Percentiles rank a stretch among this genome's conserved stretches.
These are phyloP conservation scores for Sequoiadendron giganteum DNA, from an alignment of 75 land plant species.

Conservation along the genomic window DNA sequence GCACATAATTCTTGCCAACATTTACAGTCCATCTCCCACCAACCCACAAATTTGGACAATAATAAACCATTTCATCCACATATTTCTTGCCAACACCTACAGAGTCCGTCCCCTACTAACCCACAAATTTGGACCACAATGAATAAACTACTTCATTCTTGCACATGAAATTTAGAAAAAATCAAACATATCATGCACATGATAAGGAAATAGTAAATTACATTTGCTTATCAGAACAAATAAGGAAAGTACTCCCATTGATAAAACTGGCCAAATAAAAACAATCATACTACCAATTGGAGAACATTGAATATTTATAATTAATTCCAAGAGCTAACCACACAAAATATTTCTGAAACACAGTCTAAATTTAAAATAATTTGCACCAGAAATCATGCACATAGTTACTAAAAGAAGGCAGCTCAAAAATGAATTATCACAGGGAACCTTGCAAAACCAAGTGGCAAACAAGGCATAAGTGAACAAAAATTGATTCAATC, in stretches of 20 bases:
- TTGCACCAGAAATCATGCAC: neutral
- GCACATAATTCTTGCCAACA: neutral
- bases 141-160: neutral
- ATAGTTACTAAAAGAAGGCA: neutral
- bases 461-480: neutral
- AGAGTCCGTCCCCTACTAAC: neutral
- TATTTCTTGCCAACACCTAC: neutral
- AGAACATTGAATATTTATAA: neutral
- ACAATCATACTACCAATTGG: neutral
- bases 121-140: neutral
- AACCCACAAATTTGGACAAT: neutral
- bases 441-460: neutral
- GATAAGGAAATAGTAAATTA: neutral
- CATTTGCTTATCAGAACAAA: neutral
- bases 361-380: neutral
- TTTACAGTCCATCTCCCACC: neutral
- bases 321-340: neutral
- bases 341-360: neutral
- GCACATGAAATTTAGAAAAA: neutral
- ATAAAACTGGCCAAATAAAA: constrained; percentile 11
- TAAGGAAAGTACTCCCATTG: neutral
- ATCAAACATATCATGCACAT: neutral
- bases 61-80: neutral
- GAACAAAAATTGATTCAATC: neutral
- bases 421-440: neutral